phyloP scores from a whole-genome alignment of 768 basidiomycete genomes.

The Harrya chromipes region DNA sequence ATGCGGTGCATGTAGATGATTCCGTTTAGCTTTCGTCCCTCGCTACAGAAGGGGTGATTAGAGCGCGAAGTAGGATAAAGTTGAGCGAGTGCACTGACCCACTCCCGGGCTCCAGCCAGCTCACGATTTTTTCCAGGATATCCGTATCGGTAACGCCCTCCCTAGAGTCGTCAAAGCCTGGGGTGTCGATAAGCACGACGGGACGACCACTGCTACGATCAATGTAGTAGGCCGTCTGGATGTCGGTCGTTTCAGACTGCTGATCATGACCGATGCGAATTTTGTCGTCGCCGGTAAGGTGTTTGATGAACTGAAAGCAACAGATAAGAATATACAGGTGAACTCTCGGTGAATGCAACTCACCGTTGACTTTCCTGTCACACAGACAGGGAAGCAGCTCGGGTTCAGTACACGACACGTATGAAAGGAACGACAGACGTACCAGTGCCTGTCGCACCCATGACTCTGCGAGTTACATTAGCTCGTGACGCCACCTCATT shows the following conservation, averaged over 20 bases:
- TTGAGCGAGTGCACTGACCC: neutral
- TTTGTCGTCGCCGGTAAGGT: slow-evolving; percentile 2
- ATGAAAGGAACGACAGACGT: neutral
- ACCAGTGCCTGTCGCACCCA: slow-evolving; percentile 11
- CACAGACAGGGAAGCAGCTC: neutral
- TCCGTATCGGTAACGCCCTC: slow-evolving; percentile 17
- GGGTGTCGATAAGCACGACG: slow-evolving; percentile 20
- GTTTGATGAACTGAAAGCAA: slow-evolving; percentile 2
- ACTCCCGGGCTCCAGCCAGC: neutral
- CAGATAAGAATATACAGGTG: neutral
- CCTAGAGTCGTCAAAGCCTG: slow-evolving; percentile 10
- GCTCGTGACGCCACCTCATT: neutral
- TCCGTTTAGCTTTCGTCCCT: slow-evolving; percentile 32
- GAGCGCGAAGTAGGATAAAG: neutral
- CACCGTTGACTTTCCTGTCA: slow-evolving; percentile 9
- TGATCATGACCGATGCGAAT: slow-evolving; percentile 9
- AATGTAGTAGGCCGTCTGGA: neutral
- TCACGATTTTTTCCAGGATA: slow-evolving; percentile 18
- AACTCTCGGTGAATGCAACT: neutral
- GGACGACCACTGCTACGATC: neutral
- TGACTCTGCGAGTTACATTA: neutral
- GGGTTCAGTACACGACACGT: neutral
- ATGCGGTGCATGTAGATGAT: slow-evolving; percentile 50
- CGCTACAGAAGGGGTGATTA: neutral
- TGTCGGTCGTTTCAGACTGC: slow-evolving; percentile 7